These are phyloP conservation scores for Cetradonia linearis DNA, from an alignment of 495 filamentous ascomycete species.

Conservation along the genomic window DNA sequence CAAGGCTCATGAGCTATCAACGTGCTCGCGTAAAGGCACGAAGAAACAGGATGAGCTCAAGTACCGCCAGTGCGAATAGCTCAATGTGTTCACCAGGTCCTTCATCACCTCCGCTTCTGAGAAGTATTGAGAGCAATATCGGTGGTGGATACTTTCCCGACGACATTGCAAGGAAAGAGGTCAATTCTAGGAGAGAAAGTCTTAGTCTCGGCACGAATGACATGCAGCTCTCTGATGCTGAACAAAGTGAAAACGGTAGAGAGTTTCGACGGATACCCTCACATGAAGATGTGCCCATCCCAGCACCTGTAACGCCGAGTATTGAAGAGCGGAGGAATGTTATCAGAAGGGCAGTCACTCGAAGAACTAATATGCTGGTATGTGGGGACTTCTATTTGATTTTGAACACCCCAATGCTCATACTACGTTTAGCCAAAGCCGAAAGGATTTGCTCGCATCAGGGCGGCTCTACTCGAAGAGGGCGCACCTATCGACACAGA, in stretches of 20 bases:
- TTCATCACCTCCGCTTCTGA: constrained; percentile 52
- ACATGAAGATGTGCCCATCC: constrained; percentile 16
- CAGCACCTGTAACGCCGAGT: constrained; percentile 27
- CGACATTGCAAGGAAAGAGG: constrained; percentile 34
- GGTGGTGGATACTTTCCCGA: constrained; percentile 36
- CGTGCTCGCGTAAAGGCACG: constrained; percentile 47
- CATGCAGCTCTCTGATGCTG: constrained; percentile 69
- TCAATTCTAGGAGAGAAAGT: constrained; percentile 63
- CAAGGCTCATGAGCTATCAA: constrained; percentile 67
- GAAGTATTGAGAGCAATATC: constrained; percentile 45
- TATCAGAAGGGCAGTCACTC: constrained; percentile 60
- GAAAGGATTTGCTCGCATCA: constrained; percentile 85
- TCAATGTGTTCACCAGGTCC: constrained; percentile 57
- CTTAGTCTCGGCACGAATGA: constrained; percentile 80
- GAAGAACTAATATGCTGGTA: constrained; percentile 81
- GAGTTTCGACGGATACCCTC: constrained; percentile 29
- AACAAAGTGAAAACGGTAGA: constrained; percentile 64
- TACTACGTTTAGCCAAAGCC: constrained; percentile 64
- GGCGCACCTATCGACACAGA: constrained; percentile 77
- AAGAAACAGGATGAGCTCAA: constrained; percentile 51
- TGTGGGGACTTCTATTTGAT: constrained; percentile 24
- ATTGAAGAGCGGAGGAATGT: constrained; percentile 32
- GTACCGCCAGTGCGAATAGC: constrained; percentile 59
- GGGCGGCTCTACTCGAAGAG: constrained; percentile 82
- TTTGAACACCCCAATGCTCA: constrained; percentile 15